Evolutionary conservation across 441 rosid species (phyloP), one percentile per base, ranked within the genome.

Genomic region (Erysimum pusillum): DNA sequence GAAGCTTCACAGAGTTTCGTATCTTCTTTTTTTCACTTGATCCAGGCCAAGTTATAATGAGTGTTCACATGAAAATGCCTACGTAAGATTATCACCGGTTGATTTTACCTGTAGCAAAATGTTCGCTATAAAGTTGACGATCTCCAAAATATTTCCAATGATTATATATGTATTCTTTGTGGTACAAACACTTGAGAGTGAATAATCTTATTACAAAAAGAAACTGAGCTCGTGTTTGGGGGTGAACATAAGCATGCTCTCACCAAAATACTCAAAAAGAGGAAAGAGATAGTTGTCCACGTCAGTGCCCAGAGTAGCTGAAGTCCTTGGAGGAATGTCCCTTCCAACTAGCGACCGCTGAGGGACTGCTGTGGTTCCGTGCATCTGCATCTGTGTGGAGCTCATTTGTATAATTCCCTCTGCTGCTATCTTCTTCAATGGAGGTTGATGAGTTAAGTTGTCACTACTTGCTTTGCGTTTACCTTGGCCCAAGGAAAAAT

Each of bases 1-100:
- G 96, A 86, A 76, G 89, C 81, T 67, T 94, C 99, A 22, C 99
- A 94, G 82, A 85, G 75, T 68, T 94, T 94, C 78, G 96, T 88
- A 46, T 90, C 97, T 46, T 87, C 91, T 6, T 94, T 92, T 86
- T 94, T 92, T 74, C 93, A 92, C 80, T 83, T 94, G 83, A 20
- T 63, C 20, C 20, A 53, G 38, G 63, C 58, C 9, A 73, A 73
- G 36, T 36, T 63, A 13, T 18, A 39, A 52, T 18, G 10, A 39
- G 25, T 28, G 34, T 52, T 18, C 15, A 63, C 39, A 53, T 13
- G 58, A 34, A 63, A 63, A 54, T 53, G 64, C 22, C 42, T 12
- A 42, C 42, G 54, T 39, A 52, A 63, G 32, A 52, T 52, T 35
- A 39, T 14, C 10, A 72, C 8, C 18, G 41, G 51, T 71, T 61